Base-by-base conservation (phyloP, 192 early-diverging fungal species). In the Backusella tarrabulga region DNA sequence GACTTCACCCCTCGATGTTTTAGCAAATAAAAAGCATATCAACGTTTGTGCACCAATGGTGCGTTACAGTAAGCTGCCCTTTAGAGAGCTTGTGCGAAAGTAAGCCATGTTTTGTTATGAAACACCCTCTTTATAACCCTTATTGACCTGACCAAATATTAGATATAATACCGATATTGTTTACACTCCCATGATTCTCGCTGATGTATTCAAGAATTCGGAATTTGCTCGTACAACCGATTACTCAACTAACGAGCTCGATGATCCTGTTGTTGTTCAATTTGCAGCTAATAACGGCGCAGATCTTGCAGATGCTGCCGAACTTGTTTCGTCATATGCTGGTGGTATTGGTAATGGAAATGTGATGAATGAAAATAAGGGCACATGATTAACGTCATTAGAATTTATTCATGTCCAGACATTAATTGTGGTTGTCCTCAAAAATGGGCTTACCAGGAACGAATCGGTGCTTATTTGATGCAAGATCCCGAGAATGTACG, bases 351-450 rank as follows among this genome's bases (percentile, higher is more conserved):
- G 85, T 83, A 83, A 52, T 44, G 42, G 15, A 44, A 44, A 44
- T 54, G 50, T 17, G 15, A 54, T 21, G 50, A 56, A 26, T 19
- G 23, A 23, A 9, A 2, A 23, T 1, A 56, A 56, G 19, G 54
- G 15, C 3, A 42, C 44, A 67, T 34, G 5, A 8, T 38, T 41
- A 15, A 44, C 11, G 6, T 19, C 67, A 15, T 23, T 15, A 23
- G 29, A 7, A 15, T 29, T 44, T 23, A n/a, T 29, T 71, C 26
- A 50, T 14, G 8, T 73, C 35, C 34, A 85, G 91, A 94, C 66
- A 82, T 95, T 66, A 95, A 99, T 80, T 99, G 96, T 84, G 97
- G 97, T 21, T 99, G 97, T 76, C 97, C 97, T 19, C 97, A 99
- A 83, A 91, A 90, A 82, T 98, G 96, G 96, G 97, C 97, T 0